Base-by-base conservation (phyloP, 2,329 filamentous ascomycete genomes). In the Penicillium sp. region DNA sequence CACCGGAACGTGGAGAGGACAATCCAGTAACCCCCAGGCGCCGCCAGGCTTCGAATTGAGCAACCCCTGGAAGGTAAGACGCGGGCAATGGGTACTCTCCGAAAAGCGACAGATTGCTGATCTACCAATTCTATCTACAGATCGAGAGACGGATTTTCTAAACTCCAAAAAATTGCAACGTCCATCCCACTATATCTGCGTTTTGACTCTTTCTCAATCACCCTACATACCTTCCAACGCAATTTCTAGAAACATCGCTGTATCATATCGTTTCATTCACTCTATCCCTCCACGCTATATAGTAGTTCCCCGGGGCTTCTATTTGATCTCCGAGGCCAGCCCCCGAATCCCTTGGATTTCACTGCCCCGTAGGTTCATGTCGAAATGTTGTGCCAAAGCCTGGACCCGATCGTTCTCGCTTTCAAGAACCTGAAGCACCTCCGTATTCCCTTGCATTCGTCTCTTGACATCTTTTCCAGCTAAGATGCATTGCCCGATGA, bases 11-110 rank as follows among this genome's bases (percentile, higher is more conserved):
- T 67, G 81, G 66, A 77, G 85, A 74, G 85, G 83, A 56, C 85
- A 88, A 69, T 83, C 83, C 52, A 83, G 85, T 72, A 82, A 79
- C 59, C 75, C 79, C 43, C 72, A 75, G 54, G 85, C 85, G 26
- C 85, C 85, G 24, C 72, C 77, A 52, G 85, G 84, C 56, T 88
- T 87, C 74, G 85, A 87, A 73, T 70, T 87, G 67, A 87, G 82
- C 81, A 87, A 86, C 74, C 82, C 83, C 59, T 88, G 85, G 85
- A 85, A 82, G 80, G 85, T 87, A 79, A 46, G 65, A 55, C 58
- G 11, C 14, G 10, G 50, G 8, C 26, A 5, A 37, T 33, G 16
- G 9, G 24, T 28, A 16, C 19, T 31, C 8, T 10, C 4, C 39
- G 18, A 34, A 21, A 21, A 7, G 1, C 5, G 54, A 21, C 36